Percentiles rank a stretch among this genome's conserved stretches.
Conservation (phyloP, 495 filamentous ascomycete genomes). For the Penicillium ochrochloron region DNA sequence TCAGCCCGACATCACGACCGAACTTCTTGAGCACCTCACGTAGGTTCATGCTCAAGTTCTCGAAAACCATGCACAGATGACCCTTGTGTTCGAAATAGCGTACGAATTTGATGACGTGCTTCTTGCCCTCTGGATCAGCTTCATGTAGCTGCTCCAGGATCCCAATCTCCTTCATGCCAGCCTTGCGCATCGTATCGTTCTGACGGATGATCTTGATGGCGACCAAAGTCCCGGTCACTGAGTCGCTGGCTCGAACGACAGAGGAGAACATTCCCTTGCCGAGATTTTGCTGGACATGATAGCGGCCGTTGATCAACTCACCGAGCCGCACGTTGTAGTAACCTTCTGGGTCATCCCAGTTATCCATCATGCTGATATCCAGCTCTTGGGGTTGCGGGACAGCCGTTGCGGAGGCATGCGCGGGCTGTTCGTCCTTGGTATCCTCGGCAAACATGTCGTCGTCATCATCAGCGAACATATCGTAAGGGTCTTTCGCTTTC, state of each 20-base stretch:
- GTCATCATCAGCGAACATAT: constrained; percentile 90
- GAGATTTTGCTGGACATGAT: constrained; percentile 81
- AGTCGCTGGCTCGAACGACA: constrained; percentile 89
- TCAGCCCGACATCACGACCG: constrained; percentile 90
- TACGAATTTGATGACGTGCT: constrained; percentile 87
- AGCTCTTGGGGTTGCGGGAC: constrained; percentile 66
- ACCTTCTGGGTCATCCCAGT: constrained; percentile 91
- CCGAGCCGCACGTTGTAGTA: constrained; percentile 93
- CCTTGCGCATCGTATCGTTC: constrained; percentile 91
- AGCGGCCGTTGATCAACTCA: constrained; percentile 85
- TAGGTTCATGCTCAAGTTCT: constrained; percentile 89
- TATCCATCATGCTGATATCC: constrained; percentile 84
- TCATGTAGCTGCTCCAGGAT: constrained; percentile 83
- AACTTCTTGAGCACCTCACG: constrained; percentile 97
- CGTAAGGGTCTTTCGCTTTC: constrained; percentile 67
- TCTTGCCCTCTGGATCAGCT: constrained; percentile 87
- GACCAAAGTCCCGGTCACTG: constrained; percentile 69
- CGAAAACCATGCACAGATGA: constrained; percentile 95
- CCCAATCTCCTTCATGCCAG: constrained; percentile 91
- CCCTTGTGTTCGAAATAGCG: constrained; percentile 90
- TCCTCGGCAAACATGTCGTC: constrained; percentile 86
- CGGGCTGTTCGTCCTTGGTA: constrained; percentile 48
- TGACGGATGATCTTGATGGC: constrained; percentile 95
- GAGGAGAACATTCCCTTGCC: constrained; percentile 96
- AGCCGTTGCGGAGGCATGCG: constrained; percentile 50